These are phyloP conservation scores for Darksidea phi DNA, from an alignment of 495 filamentous ascomycete genomes.

Conservation along the genomic window DNA sequence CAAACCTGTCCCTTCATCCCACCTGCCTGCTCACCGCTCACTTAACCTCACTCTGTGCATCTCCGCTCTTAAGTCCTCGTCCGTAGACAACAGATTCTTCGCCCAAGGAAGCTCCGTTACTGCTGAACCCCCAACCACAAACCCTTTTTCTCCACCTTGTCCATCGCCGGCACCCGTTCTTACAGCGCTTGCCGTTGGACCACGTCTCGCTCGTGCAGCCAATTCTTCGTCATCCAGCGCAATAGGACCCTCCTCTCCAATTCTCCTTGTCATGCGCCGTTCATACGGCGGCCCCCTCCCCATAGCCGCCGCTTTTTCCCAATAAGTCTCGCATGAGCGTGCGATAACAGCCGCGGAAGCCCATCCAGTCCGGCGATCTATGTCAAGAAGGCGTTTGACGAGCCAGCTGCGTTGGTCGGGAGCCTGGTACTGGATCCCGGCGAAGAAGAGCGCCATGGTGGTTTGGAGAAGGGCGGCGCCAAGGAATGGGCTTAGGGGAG, in stretches of 20 bases:
- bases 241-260: conserved; percentile 11
- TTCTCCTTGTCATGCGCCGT: conserved; percentile 31
- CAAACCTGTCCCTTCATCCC: not conserved
- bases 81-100: conserved; percentile 58
- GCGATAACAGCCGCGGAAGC: conserved; percentile 76
- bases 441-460: conserved; percentile 78
- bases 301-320: conserved; percentile 67
- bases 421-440: conserved; percentile 77
- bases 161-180: conserved; percentile 39
- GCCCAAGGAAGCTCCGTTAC: conserved; percentile 53
- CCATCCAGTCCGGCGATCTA: conserved; percentile 83
- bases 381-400: conserved; percentile 67
- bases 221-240: not conserved
- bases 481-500: conserved; percentile 68
- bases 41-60: conserved; percentile 20
- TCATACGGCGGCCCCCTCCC: conserved; percentile 75
- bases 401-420: conserved; percentile 71
- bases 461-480: conserved; percentile 79
- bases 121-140: conserved; percentile 48
- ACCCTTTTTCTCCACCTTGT: conserved; percentile 49
- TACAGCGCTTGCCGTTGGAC: not conserved
- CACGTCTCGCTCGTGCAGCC: not conserved
- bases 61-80: conserved; percentile 52
- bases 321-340: conserved; percentile 76
- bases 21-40: not conserved